Percentiles rank a stretch among this genome's conserved stretches.
Conservation (phyloP, 208 protist species). For the Acanthamoeba castellanii region DNA sequence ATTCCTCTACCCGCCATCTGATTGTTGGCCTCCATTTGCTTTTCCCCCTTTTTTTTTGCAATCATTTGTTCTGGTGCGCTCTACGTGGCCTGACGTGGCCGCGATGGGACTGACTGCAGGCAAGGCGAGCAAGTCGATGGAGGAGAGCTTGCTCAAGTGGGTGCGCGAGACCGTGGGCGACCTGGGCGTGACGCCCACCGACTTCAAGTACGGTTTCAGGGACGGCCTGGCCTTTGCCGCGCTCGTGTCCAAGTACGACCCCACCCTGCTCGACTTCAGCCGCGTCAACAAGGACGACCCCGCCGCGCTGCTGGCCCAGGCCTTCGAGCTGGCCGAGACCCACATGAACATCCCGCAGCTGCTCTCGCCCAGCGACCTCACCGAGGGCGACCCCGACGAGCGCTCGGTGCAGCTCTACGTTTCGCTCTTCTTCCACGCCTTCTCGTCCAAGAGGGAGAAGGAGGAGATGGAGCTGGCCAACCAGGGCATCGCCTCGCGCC, state of each 20-base stretch:
- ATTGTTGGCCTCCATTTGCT: background rate
- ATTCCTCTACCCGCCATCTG: background rate
- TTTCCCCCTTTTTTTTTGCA: background rate
- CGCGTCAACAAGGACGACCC: constrained; percentile 33
- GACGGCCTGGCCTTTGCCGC: constrained; percentile 65
- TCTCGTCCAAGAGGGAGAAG: constrained; percentile 66
- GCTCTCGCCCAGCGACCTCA: background rate
- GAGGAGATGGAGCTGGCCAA: constrained; percentile 48
- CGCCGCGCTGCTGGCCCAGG: background rate
- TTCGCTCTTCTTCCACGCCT: constrained; percentile 70
- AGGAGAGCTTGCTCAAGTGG: constrained; percentile 70
- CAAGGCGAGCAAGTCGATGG: constrained; percentile 46
- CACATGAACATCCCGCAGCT: constrained; percentile 65
- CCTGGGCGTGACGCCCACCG: constrained; percentile 16
- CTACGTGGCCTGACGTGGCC: background rate
- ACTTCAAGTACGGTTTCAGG: constrained; percentile 67
- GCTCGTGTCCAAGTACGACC: constrained; percentile 66
- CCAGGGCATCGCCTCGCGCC: constrained; percentile 53
- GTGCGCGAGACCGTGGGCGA: constrained; percentile 44
- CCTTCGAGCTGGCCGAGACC: constrained; percentile 60
- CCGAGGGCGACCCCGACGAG: constrained; percentile 56
- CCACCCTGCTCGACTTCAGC: constrained; percentile 50
- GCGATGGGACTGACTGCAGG: background rate
- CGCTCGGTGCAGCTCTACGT: constrained; percentile 62
- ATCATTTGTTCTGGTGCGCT: background rate